Evolutionary conservation across 495 filamentous ascomycete species (phyloP), one percentile per base, ranked within the genome.

Genomic region (Mytilinidion resinicola): DNA sequence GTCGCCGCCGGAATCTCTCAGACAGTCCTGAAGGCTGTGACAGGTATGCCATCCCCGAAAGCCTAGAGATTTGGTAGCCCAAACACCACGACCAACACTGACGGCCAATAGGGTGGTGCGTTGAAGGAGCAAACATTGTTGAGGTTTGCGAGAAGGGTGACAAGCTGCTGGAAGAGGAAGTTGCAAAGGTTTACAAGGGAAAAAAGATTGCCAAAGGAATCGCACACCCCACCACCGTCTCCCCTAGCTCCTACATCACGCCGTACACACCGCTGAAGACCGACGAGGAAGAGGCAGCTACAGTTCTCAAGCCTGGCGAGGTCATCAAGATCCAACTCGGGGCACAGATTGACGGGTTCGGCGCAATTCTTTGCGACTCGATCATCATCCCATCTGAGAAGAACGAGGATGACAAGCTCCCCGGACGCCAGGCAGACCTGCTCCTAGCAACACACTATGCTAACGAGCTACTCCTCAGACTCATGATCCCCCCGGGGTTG

Each of bases 311-410:
- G 77, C 79, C 84, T 46, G 87, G 84, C 46, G 92, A 98, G 74
- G 72, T 88, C 56, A 78, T 92, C 70, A 98, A 98, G 81, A 91
- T 98, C 72, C 95, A 97, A 74, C 83, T 98, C 9, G 93, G 93
- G 66, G 93, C 92, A 39, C 93, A 98, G 76, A 96, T 98, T 56
- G 93, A 97, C 77, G 93, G 93, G 48, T 92, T 97, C 71, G 89
- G 91, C 67, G 86, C 91, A 63, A 96, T 98, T 64, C 88, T 97
- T 64, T 96, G 92, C 77, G 89, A 97, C 73, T 92, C 89, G 43
- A 80, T 96, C 60, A 70, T 96, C 51, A 81, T 93, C 39, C 75
- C 77, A 34, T 71, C 78, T 44, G 79, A 82, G 62, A 80, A 78
- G 62, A 80, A 78, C 52, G 63, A 77, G 15, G 73, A 79, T 42